phyloP scores from a whole-genome alignment of 176 grass and related monocot genomes.

The Zea luxurians region DNA sequence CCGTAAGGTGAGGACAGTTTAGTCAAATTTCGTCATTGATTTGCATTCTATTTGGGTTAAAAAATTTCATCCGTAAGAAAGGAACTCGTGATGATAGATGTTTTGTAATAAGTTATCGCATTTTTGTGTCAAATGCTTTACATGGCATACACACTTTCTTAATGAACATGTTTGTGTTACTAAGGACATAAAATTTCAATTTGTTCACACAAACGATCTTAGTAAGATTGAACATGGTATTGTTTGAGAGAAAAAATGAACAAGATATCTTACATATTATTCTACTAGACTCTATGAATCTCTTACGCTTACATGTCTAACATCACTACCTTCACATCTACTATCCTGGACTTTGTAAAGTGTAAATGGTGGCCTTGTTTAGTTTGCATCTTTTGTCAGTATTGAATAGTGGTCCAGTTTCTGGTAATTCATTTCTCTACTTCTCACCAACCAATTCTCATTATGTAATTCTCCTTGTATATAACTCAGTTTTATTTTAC shows the following conservation, averaged over 20 bases:
- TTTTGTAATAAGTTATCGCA: not conserved
- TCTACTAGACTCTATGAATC: not conserved
- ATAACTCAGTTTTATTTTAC: not conserved
- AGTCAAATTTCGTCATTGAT: not conserved
- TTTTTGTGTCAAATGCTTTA: not conserved
- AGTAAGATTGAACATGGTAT: no score
- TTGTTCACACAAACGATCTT: not conserved
- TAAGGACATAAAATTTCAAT: not conserved
- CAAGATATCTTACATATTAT: not conserved
- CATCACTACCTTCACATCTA: not conserved
- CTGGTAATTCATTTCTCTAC: not conserved
- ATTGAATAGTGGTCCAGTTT: not conserved
- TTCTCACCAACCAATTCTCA: not conserved
- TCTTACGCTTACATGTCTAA: not conserved
- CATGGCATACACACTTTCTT: constrained; percentile 4
- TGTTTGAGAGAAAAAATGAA: not conserved
- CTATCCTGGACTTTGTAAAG: not conserved
- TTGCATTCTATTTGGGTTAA: not conserved
- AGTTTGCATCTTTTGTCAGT: not conserved
- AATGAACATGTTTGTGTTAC: not conserved
- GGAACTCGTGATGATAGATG: not conserved
- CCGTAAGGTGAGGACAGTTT: constrained; percentile 2
- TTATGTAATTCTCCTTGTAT: not conserved
- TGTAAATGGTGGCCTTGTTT: not conserved
- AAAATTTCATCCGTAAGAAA: not conserved